phyloP scores from a whole-genome alignment of 768 basidiomycete genomes.

The Boletus bicolor region DNA sequence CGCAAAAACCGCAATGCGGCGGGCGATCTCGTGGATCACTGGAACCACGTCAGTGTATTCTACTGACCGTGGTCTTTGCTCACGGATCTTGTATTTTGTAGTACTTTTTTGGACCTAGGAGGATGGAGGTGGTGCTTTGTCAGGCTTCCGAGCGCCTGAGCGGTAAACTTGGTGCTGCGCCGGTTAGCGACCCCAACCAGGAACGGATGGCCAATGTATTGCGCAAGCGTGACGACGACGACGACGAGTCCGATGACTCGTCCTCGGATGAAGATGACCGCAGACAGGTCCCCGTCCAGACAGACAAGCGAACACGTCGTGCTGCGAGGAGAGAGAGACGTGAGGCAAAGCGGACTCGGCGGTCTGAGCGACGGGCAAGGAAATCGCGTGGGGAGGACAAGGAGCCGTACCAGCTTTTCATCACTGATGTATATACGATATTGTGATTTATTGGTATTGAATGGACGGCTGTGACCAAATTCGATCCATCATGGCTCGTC shows the following conservation, averaged over 20 bases:
- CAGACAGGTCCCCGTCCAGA: background rate
- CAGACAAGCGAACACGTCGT: background rate
- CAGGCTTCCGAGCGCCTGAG: slow-evolving; percentile 32
- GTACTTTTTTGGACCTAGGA: slow-evolving; percentile 49
- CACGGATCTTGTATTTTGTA: slow-evolving; percentile 9
- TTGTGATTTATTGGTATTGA: background rate
- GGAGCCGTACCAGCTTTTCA: slow-evolving; percentile 22
- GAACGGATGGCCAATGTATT: slow-evolving; percentile 16
- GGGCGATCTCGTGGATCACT: slow-evolving; percentile 42
- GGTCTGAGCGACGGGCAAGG: slow-evolving; percentile 13
- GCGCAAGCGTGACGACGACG: slow-evolving; percentile 6
- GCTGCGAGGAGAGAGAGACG: slow-evolving; percentile 15
- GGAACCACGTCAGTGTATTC: slow-evolving; percentile 46
- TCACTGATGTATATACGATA: slow-evolving; percentile 1
- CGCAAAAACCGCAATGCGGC: slow-evolving; percentile 38
- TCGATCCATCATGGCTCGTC: slow-evolving; percentile 24
- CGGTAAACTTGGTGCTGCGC: slow-evolving; percentile 22
- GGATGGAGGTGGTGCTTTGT: slow-evolving; percentile 41
- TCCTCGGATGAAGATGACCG: background rate
- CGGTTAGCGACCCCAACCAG: slow-evolving; percentile 19
- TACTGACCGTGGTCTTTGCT: background rate
- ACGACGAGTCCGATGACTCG: background rate
- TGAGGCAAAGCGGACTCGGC: slow-evolving; percentile 7
- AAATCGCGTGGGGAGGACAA: slow-evolving; percentile 17
- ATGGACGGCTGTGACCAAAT: background rate